Evolutionary conservation across 441 rosid genomes (phyloP), one percentile per base, ranked within the genome.

Genomic region (Gossypium gossypioides): DNA sequence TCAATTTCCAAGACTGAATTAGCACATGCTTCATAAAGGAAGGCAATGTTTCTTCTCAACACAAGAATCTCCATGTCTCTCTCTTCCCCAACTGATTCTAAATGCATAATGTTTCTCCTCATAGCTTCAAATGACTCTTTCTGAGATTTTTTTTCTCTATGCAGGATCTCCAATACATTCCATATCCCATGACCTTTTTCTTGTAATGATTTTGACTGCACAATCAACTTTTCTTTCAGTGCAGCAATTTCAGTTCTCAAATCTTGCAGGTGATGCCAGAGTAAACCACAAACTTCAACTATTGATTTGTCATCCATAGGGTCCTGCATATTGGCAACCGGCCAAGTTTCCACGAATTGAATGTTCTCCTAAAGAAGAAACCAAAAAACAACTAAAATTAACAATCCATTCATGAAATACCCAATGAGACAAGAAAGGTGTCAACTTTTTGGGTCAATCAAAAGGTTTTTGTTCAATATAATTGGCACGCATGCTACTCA

Each of bases 21-120:
- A 74, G 82, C 78, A 82, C 93, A 88, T 50, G 91, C 92, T 74
- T 91, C 93, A 78, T 82, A 83, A 72, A 96, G 97, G 76, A 88
- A 77, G 69, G 82, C 73, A 68, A 86, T 73, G 77, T 81, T 91
- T 78, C 81, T 83, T 73, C 75, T 84, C 85, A 92, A 40, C 44
- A 69, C 74, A 70, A 75, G 69, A 82, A 80, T 82, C 81, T 92
- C 97, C 75, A 48, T 79, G 51, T 86, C 91, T 50, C 82, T 88
- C 70, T 86, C 89, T 46, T 81, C 80, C 74, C 79, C 88, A 61
- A 51, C 56, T 29, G 86, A 88, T 80, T 86, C 86, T 69, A 81
- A 7, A 24, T 58, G 79, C 21, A 73, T 70, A 18, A 80, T 51
- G 42, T 89, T 87, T 72, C 77, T 82, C 78, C 79, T 81, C 81